phyloP scores from a whole-genome alignment of 257 asterid species.

The Scutellaria minor region DNA sequence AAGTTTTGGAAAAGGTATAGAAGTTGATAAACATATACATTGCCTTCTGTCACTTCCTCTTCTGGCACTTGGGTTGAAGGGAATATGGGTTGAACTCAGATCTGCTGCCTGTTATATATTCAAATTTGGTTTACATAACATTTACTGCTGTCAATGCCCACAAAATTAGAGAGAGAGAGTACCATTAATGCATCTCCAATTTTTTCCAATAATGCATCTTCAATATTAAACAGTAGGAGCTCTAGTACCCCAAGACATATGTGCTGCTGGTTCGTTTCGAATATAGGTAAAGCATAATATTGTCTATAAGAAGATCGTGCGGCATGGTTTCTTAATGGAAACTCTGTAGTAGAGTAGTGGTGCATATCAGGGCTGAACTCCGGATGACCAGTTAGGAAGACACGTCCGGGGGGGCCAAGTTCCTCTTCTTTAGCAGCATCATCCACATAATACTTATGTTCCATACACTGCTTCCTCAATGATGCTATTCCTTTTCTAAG shows the following conservation, averaged over 20 bases:
- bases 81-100: not conserved
- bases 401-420: slow-evolving; percentile 22
- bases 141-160: not conserved
- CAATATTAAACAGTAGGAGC: not conserved
- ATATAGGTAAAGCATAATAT: slow-evolving; percentile 20
- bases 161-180: not conserved
- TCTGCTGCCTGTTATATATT: not conserved
- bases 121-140: not conserved
- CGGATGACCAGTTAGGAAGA: not conserved
- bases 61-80: not conserved
- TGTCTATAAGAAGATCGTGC: not conserved
- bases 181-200: not conserved
- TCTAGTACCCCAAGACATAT: slow-evolving; percentile 36
- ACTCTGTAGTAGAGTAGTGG: slow-evolving; percentile 30
- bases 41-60: not conserved
- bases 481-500: not conserved
- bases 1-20: no score
- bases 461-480: slow-evolving; percentile 16
- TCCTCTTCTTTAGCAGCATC: not conserved
- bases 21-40: not conserved
- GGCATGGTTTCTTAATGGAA: slow-evolving; percentile 20
- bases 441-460: slow-evolving; percentile 16
- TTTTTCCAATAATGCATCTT: no score
- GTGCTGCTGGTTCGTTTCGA: not conserved
- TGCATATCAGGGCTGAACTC: not conserved